phyloP scores from a whole-genome alignment of 345 rosid species.

The Hevea brasiliensis region DNA sequence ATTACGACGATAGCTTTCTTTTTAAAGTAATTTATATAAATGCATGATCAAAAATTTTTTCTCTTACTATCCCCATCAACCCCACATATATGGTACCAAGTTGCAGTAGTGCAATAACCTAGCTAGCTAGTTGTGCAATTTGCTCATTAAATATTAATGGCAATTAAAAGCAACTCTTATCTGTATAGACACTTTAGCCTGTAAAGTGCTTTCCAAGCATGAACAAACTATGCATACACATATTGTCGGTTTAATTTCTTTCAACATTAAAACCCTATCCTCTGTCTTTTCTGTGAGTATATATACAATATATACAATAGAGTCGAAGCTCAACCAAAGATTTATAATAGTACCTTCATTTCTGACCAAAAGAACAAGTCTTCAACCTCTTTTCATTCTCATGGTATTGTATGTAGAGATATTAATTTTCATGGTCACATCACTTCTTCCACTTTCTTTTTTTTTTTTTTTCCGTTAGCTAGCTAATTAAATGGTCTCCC shows the following conservation, averaged over 20 bases:
- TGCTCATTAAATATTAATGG: conserved; percentile 4
- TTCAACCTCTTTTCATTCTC: not conserved
- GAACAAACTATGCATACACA: not conserved
- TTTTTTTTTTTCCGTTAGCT: too few relatives aligned
- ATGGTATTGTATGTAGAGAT: not conserved
- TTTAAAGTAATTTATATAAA: too few relatives aligned
- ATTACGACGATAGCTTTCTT: too few relatives aligned
- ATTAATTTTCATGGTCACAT: not conserved
- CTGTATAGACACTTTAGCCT: not conserved
- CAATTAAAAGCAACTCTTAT: conserved; percentile 8
- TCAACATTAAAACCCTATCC: not conserved
- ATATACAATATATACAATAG: too few relatives aligned
- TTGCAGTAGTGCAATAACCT: not conserved
- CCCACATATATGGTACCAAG: not conserved
- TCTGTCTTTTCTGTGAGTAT: not conserved
- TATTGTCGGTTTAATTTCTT: not conserved
- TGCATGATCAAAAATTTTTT: not conserved
- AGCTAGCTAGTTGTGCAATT: conserved; percentile 10
- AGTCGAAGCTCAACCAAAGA: too few relatives aligned
- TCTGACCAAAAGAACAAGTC: too few relatives aligned
- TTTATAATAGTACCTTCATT: too few relatives aligned
- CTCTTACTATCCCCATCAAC: not conserved
- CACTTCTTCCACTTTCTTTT: not conserved
- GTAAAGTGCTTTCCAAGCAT: conserved; percentile 13
- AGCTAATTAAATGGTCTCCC: not conserved